A percentile compares a stretch with the other conserved stretches of the same genome.
Conservation (phyloP, 805 yeast genomes). For the Komagataella pastoris region DNA sequence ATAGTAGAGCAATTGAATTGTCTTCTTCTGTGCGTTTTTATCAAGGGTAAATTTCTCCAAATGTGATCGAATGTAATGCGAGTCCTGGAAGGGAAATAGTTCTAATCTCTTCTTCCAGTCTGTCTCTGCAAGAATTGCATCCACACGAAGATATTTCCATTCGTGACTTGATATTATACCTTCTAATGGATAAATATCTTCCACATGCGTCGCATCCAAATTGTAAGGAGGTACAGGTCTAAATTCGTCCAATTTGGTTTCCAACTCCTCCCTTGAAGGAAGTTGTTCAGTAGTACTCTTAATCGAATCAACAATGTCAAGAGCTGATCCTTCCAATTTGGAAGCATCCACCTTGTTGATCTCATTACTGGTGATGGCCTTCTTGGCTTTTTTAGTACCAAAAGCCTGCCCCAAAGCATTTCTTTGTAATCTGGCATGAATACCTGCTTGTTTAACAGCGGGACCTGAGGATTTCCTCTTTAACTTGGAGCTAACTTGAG, state of each 20-base stretch:
- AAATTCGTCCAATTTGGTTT: conserved; percentile 40
- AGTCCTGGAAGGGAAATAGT: conserved; percentile 44
- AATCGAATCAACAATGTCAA: conserved; percentile 74
- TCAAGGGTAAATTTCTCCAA: conserved; percentile 24
- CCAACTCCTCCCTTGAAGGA: conserved; percentile 60
- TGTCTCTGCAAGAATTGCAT: conserved; percentile 42
- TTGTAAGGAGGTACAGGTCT: conserved; percentile 78
- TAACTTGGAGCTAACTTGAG: conserved; percentile 50
- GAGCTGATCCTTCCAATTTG: conserved; percentile 44
- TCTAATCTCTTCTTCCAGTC: conserved; percentile 36
- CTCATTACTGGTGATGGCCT: conserved; percentile 69
- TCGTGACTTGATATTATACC: conserved; percentile 61
- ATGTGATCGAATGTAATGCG: conserved; percentile 40
- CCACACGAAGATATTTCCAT: conserved; percentile 49
- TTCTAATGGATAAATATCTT: conserved; percentile 67
- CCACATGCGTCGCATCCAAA: conserved; percentile 68
- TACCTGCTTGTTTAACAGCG: conserved; percentile 40
- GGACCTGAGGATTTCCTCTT: conserved; percentile 50
- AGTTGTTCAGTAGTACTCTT: conserved; percentile 53
- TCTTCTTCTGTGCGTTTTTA: conserved; percentile 31
- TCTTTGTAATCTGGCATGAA: conserved; percentile 45
- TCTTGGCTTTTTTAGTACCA: conserved; percentile 94
- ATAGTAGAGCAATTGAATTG: conserved; percentile 63
- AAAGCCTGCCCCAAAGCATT: conserved; percentile 88
- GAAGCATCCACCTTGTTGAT: conserved; percentile 82